These are phyloP conservation scores for Chlorella sp. DNA, from an alignment of 139 green algal genomes.

Conservation along the genomic window DNA sequence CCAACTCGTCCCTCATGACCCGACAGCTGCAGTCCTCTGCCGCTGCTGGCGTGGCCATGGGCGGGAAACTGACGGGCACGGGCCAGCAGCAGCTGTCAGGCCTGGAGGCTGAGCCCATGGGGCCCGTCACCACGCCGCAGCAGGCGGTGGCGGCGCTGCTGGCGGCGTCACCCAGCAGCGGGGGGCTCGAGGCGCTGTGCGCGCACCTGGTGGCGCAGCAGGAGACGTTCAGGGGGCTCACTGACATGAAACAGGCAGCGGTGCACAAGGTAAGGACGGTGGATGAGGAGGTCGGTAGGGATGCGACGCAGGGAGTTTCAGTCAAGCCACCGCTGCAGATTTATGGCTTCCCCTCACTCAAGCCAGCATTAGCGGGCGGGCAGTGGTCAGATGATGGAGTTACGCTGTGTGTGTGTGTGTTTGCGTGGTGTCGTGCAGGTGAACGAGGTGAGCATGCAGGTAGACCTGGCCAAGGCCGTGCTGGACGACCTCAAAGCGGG, in stretches of 20 bases:
- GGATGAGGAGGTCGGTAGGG: too few species aligned
- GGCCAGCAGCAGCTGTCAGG: background rate
- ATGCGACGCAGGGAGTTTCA: too few species aligned
- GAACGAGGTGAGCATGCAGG: background rate
- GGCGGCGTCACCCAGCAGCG: background rate
- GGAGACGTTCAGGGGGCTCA: background rate
- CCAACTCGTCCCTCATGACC: background rate
- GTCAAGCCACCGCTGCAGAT: too few species aligned
- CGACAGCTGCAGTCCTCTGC: background rate
- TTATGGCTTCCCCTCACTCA: too few species aligned
- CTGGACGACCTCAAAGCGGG: background rate
- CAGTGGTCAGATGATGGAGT: too few species aligned
- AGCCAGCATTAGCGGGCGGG: too few species aligned
- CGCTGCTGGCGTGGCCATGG: background rate
- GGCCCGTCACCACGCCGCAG: background rate
- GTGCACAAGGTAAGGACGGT: background rate
- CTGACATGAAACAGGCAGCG: background rate
- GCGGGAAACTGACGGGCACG: background rate
- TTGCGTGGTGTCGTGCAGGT: slow-evolving; percentile 1
- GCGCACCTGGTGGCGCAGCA: slow-evolving; percentile 19
- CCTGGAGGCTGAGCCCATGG: background rate
- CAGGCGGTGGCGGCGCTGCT: background rate
- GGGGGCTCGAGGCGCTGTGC: background rate
- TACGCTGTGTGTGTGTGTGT: background rate
- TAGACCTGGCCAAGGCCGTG: background rate